phyloP scores from a whole-genome alignment of 345 rosid genomes.

The Citrus glauca region DNA sequence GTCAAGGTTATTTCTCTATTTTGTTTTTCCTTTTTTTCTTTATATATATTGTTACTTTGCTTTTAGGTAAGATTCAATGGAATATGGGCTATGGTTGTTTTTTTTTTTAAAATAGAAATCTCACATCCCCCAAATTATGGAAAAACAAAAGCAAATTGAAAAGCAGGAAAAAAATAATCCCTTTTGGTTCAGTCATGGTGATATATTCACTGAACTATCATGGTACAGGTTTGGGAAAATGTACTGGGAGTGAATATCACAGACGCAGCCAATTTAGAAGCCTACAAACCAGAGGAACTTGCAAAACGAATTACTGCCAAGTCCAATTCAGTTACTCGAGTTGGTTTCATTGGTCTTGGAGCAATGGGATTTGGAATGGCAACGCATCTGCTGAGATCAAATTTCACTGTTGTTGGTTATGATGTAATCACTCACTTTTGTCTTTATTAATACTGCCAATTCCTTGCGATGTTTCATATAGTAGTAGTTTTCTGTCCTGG shows the following conservation, averaged over 20 bases:
- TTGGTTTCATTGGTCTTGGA: slow-evolving; percentile 97
- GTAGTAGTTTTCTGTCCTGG: not conserved
- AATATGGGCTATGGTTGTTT: not conserved
- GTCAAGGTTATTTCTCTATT: slow-evolving; percentile 49
- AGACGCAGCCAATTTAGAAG: slow-evolving; percentile 59
- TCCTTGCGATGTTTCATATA: not conserved
- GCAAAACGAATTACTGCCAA: slow-evolving; percentile 51
- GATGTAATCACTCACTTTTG: slow-evolving; percentile 57
- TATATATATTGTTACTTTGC: not conserved
- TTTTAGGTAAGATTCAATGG: not conserved
- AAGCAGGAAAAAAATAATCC: not conserved
- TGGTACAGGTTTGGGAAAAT: slow-evolving; percentile 65
- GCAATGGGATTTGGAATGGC: slow-evolving; percentile 99
- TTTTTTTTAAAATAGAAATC: not conserved
- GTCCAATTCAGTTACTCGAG: slow-evolving; percentile 49
- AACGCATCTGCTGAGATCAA: slow-evolving; percentile 63
- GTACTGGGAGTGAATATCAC: slow-evolving; percentile 54
- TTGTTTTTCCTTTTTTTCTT: not conserved
- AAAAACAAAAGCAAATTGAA: not conserved
- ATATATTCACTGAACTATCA: not conserved
- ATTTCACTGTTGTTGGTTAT: slow-evolving; percentile 67
- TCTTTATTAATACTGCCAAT: not conserved
- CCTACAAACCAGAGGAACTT: slow-evolving; percentile 68
- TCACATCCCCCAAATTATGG: not conserved
- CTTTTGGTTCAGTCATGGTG: not conserved